phyloP scores from a whole-genome alignment of 129 eudicot species.

The Solidago caesia region DNA sequence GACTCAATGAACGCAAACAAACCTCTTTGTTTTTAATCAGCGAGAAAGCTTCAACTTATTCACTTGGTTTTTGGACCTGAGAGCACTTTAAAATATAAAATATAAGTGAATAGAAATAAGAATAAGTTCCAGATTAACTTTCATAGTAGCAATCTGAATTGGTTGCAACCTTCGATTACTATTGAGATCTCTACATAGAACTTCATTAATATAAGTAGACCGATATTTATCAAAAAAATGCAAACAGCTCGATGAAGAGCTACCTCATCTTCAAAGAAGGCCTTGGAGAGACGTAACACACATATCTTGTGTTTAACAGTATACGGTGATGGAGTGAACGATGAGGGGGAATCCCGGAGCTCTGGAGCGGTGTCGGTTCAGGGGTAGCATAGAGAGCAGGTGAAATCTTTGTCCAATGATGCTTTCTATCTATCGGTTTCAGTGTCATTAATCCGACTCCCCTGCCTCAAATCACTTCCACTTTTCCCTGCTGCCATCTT shows the following conservation, averaged over 20 bases:
- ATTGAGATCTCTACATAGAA: no score
- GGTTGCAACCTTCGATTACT: no score
- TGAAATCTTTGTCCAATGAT: slow-evolving; percentile 57
- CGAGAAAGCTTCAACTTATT: no score
- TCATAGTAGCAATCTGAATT: no score
- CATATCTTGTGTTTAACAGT: slow-evolving; percentile 85
- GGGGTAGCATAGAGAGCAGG: slow-evolving; percentile 85
- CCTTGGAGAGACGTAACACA: slow-evolving; percentile 75
- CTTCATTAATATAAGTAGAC: no score
- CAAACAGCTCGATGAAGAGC: slow-evolving; percentile 24
- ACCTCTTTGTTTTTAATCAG: no score
- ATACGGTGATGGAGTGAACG: slow-evolving; percentile 73
- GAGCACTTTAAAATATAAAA: no score
- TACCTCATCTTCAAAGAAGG: slow-evolving; percentile 52
- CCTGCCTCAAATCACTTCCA: slow-evolving; percentile 32
- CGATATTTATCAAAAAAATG: no score
- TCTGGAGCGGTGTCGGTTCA: slow-evolving; percentile 58
- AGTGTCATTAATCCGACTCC: slow-evolving; percentile 34
- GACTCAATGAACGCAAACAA: no score
- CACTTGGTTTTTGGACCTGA: no score
- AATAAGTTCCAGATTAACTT: no score
- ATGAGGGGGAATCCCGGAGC: slow-evolving; percentile 50
- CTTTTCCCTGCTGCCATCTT: slow-evolving; percentile 37
- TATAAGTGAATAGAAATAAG: no score
- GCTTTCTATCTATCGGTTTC: slow-evolving; percentile 33